Evolutionary conservation across 495 filamentous ascomycete species (phyloP).

Genomic region (Hypomontagnella submonticulosa): DNA sequence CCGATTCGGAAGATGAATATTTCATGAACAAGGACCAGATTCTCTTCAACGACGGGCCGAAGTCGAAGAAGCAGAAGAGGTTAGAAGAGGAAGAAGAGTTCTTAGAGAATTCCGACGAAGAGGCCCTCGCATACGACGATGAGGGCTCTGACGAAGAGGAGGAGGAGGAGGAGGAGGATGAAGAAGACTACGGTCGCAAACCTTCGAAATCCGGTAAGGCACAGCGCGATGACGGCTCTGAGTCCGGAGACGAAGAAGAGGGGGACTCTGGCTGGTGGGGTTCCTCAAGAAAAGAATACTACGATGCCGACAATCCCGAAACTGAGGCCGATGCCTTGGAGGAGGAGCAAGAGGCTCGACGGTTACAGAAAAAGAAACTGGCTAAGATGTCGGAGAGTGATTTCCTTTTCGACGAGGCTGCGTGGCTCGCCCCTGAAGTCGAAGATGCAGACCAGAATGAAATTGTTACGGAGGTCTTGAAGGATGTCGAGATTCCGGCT

Average conservation of each 20-base stretch:
- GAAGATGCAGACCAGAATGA: conserved; percentile 60
- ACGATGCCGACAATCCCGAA: conserved; percentile 88
- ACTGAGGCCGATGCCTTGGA: conserved; percentile 91
- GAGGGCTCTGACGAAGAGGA: conserved; percentile 66
- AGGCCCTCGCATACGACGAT: conserved; percentile 75
- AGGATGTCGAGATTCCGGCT: conserved; percentile 81
- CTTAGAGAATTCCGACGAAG: conserved; percentile 84
- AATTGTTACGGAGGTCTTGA: conserved; percentile 82
- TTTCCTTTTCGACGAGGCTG: conserved; percentile 89
- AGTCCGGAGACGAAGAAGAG: conserved; percentile 66
- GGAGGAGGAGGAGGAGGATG: conserved; percentile 52
- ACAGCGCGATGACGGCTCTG: conserved; percentile 51
- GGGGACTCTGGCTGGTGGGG: conserved; percentile 87
- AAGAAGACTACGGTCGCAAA: conserved; percentile 35
- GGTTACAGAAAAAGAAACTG: conserved; percentile 89
- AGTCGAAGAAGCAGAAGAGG: conserved; percentile 77
- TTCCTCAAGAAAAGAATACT: conserved; percentile 87
- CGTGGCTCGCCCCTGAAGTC: conserved; percentile 70
- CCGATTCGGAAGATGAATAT: conserved; percentile 93
- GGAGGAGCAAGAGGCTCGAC: conserved; percentile 88
- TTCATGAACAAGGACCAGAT: conserved; percentile 84
- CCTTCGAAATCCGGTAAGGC: conserved; percentile 32
- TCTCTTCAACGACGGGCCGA: conserved; percentile 80
- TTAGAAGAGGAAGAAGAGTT: conserved; percentile 68
- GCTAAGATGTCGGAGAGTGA: conserved; percentile 87